These are phyloP conservation scores for Trypanosomatidae sp. DNA, from an alignment of 208 protist genomes.

Conservation along the genomic window DNA sequence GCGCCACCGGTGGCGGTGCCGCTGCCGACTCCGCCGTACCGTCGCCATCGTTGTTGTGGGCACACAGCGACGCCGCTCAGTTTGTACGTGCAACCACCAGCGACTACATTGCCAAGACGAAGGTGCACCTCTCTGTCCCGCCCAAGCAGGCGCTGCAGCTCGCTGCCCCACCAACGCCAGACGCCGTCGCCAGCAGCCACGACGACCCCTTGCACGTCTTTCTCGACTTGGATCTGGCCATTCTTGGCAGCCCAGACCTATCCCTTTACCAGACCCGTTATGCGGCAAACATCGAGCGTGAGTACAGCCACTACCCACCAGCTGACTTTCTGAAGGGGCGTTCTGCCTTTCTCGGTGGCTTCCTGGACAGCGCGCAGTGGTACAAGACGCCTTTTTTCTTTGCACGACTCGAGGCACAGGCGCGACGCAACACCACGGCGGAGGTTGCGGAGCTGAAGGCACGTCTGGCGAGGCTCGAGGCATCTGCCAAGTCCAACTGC, in stretches of 20 bases:
- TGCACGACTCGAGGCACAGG: conserved; percentile 42
- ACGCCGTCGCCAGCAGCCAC: neutral
- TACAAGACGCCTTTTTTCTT: conserved; percentile 81
- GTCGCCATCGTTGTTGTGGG: conserved; percentile 10
- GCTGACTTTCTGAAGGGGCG: conserved; percentile 55
- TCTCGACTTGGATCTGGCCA: conserved; percentile 72
- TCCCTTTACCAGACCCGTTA: conserved; percentile 36
- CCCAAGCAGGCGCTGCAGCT: conserved; percentile 5
- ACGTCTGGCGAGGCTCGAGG: too few relatives aligned
- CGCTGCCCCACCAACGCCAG: neutral
- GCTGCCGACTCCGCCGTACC: neutral
- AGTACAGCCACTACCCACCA: conserved; percentile 57
- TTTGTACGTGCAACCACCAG: conserved; percentile 17
- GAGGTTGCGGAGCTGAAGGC: conserved; percentile 38
- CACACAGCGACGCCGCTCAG: conserved; percentile 6
- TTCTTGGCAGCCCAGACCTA: conserved; percentile 45
- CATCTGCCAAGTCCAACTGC: too few relatives aligned
- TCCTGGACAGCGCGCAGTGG: conserved; percentile 49
- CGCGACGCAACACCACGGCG: conserved; percentile 36
- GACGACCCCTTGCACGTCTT: conserved; percentile 38
- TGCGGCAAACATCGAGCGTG: conserved; percentile 40
- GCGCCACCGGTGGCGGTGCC: neutral
- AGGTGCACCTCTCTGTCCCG: conserved; percentile 22
- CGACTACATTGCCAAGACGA: conserved; percentile 24
- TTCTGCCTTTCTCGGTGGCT: conserved; percentile 34